Evolutionary conservation across 805 yeast species (phyloP).

Genomic region (Schwanniomyces vanrijiae): DNA sequence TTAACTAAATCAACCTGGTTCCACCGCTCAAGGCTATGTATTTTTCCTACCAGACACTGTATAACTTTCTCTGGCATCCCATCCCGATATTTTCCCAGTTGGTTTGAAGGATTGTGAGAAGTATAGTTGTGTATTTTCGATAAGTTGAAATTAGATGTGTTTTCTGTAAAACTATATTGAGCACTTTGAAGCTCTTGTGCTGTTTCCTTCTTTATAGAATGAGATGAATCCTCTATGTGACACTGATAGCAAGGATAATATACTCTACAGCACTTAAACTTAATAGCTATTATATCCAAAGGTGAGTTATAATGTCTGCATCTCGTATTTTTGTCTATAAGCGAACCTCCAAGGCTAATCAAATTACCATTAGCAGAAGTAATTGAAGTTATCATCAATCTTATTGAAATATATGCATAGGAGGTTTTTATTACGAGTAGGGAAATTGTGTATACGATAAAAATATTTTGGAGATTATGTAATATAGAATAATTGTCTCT

Average conservation of each 20-base stretch:
- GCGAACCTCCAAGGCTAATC: conserved; percentile 9
- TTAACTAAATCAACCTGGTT: background rate
- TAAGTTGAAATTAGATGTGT: background rate
- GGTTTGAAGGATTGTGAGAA: background rate
- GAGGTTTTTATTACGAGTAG: background rate
- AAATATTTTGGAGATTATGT: background rate
- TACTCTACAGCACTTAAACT: conserved; percentile 35
- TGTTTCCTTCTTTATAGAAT: background rate
- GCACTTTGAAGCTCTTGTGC: conserved; percentile 9
- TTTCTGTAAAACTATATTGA: background rate
- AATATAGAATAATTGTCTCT: no score
- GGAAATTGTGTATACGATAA: background rate
- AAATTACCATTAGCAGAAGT: background rate
- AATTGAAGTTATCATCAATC: background rate
- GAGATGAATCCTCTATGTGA: conserved; percentile 19
- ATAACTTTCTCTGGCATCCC: no score
- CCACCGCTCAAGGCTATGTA: conserved; percentile 13
- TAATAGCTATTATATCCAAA: conserved; percentile 40
- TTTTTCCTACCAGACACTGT: background rate
- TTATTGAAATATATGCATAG: background rate
- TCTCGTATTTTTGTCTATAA: conserved; percentile 32
- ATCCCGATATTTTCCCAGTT: no score
- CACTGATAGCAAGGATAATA: conserved; percentile 43
- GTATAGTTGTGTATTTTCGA: background rate
- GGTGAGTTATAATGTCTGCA: conserved; percentile 36